A percentile compares a stretch with the other conserved stretches of the same genome.
Conservation (phyloP, 1,284 basidiomycete species). For the Coniferiporia sulphurascens region DNA sequence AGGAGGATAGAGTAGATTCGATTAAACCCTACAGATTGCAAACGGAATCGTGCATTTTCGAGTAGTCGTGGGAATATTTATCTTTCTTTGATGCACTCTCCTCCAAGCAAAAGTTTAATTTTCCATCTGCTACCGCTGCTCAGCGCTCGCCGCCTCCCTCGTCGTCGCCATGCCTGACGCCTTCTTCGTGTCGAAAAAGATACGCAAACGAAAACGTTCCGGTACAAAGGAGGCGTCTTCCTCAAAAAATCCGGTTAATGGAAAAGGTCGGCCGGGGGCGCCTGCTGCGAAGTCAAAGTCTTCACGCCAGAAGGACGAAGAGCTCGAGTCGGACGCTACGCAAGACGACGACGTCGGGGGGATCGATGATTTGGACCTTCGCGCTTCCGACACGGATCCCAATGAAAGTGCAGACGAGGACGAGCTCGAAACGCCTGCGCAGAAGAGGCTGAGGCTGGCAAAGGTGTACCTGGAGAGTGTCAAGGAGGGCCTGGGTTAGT, state of each 20-base stretch:
- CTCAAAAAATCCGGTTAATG: slow-evolving; percentile 12
- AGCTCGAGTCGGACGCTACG: slow-evolving; percentile 60
- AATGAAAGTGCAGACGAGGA: slow-evolving; percentile 72
- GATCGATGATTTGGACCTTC: slow-evolving; percentile 77
- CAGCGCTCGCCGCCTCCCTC: background rate
- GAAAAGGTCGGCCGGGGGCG: slow-evolving; percentile 11
- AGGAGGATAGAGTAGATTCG: too few species aligned
- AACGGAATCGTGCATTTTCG: background rate
- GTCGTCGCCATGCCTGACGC: slow-evolving; percentile 15
- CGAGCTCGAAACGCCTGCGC: slow-evolving; percentile 86
- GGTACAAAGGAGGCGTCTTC: background rate
- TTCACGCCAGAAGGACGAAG: slow-evolving; percentile 45
- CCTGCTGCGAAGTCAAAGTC: slow-evolving; percentile 21
- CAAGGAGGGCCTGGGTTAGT: slow-evolving; percentile 69
- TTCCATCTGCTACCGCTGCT: background rate
- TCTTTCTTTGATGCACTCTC: background rate
- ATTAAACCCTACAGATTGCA: background rate
- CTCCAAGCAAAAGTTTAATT: background rate
- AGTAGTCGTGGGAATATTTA: background rate
- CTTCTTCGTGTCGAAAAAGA: slow-evolving; percentile 19
- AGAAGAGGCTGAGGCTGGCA: slow-evolving; percentile 88
- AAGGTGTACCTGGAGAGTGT: slow-evolving; percentile 88
- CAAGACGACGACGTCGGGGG: slow-evolving; percentile 54
- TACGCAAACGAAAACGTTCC: slow-evolving; percentile 15
- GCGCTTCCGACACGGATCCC: slow-evolving; percentile 51